These are phyloP conservation scores for Euphrasia arctica DNA, from an alignment of 305 asterid genomes.

Conservation along the genomic window DNA sequence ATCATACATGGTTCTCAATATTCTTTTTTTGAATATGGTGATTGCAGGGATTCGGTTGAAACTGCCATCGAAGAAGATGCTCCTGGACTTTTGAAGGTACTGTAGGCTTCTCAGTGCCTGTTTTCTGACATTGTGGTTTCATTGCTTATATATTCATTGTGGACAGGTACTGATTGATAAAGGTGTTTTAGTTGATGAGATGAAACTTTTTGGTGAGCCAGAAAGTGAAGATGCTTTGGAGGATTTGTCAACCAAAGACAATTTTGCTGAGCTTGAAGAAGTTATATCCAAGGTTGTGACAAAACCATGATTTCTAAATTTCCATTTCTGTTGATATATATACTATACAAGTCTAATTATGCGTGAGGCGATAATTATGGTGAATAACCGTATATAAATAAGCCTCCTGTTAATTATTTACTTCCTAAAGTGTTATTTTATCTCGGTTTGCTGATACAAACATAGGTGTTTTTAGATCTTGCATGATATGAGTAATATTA, in stretches of 20 bases:
- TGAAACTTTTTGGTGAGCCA: constrained; percentile 81
- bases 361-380: background rate
- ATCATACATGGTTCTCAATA: constrained; percentile 3
- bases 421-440: background rate
- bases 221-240: constrained; percentile 64
- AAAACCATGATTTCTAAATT: constrained; percentile 19
- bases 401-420: constrained; percentile 6
- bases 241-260: constrained; percentile 51
- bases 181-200: constrained; percentile 72
- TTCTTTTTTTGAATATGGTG: constrained; percentile 28
- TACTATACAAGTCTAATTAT: constrained; percentile 6
- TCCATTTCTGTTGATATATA: constrained; percentile 25
- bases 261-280: constrained; percentile 75
- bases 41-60: constrained; percentile 79
- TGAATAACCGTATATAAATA: constrained; percentile 1
- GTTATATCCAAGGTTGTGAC: constrained; percentile 62
- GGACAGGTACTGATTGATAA: constrained; percentile 64
- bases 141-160: constrained; percentile 29
- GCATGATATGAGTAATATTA: constrained; percentile 6
- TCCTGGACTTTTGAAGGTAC: constrained; percentile 93
- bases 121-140: constrained; percentile 21
- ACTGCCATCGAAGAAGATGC: constrained; percentile 98
- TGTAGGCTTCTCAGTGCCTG: constrained; percentile 20
- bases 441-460: constrained; percentile 1
- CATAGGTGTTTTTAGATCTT: constrained; percentile 6